phyloP scores from a whole-genome alignment of 768 basidiomycete species.

The Mycena haematopus region DNA sequence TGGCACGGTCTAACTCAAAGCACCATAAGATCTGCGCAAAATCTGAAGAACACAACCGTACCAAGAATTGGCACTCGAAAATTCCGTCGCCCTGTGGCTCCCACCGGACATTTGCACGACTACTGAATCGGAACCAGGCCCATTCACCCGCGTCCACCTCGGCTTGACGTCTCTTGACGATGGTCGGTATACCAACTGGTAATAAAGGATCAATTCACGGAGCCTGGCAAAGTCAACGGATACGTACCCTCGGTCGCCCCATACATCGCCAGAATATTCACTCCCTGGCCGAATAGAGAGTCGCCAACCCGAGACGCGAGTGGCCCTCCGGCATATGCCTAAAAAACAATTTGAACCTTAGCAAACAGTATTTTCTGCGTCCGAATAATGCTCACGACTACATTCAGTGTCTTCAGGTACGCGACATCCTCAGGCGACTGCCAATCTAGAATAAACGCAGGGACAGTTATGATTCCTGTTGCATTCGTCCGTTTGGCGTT shows the following conservation, averaged over 20 bases:
- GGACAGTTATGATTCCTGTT: slow-evolving; percentile 42
- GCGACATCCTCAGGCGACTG: slow-evolving; percentile 37
- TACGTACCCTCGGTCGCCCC: slow-evolving; percentile 43
- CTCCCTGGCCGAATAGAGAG: slow-evolving; percentile 35
- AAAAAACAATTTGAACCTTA: background rate
- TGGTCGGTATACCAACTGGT: slow-evolving; percentile 21
- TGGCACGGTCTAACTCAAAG: slow-evolving; percentile 35
- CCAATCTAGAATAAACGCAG: slow-evolving; percentile 49
- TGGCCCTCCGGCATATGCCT: background rate
- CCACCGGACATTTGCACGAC: slow-evolving; percentile 41
- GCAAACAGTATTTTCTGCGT: background rate
- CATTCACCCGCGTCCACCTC: slow-evolving; percentile 34
- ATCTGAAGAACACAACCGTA: slow-evolving; percentile 25
- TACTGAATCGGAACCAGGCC: slow-evolving; percentile 41
- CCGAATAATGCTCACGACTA: background rate
- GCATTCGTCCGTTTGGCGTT: slow-evolving; percentile 37
- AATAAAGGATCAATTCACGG: background rate
- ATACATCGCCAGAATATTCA: slow-evolving; percentile 41
- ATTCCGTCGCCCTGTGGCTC: slow-evolving; percentile 43
- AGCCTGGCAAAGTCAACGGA: slow-evolving; percentile 36
- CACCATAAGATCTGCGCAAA: background rate
- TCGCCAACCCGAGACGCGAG: background rate
- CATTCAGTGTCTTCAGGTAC: slow-evolving; percentile 27
- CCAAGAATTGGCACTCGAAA: slow-evolving; percentile 48
- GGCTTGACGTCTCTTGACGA: slow-evolving; percentile 20